phyloP scores from a whole-genome alignment of 179 eudicot species.

The Patellifolia procumbens region DNA sequence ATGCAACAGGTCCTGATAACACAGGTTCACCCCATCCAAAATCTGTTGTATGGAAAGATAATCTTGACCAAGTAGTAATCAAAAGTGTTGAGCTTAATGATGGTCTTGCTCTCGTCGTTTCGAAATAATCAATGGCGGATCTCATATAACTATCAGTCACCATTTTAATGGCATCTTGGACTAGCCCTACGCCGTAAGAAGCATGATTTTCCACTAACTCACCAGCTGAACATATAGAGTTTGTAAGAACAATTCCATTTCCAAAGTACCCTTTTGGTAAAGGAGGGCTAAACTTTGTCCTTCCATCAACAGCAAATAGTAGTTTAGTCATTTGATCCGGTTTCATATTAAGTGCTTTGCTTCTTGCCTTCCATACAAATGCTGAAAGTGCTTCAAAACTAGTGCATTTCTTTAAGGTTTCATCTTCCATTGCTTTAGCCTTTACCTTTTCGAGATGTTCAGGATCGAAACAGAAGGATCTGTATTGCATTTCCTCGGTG shows the following conservation, averaged over 20 bases:
- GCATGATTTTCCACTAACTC: slow-evolving; percentile 43
- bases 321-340: slow-evolving; percentile 50
- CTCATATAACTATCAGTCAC: slow-evolving; percentile 49
- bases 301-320: slow-evolving; percentile 52
- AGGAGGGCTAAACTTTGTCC: slow-evolving; percentile 46
- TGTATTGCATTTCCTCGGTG: slow-evolving; percentile 36
- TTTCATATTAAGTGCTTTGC: slow-evolving; percentile 41
- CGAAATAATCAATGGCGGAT: slow-evolving; percentile 51
- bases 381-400: slow-evolving; percentile 54
- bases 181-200: slow-evolving; percentile 38
- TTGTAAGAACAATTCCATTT: slow-evolving; percentile 55
- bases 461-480: slow-evolving; percentile 45
- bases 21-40: slow-evolving; percentile 64
- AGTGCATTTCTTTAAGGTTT: slow-evolving; percentile 38
- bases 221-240: slow-evolving; percentile 40
- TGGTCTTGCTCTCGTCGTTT: slow-evolving; percentile 47
- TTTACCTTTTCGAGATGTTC: slow-evolving; percentile 41
- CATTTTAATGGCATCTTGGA: slow-evolving; percentile 50
- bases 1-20: slow-evolving; percentile 45
- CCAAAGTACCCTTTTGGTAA: slow-evolving; percentile 57
- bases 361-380: slow-evolving; percentile 55
- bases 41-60: slow-evolving; percentile 48
- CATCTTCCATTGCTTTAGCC: slow-evolving; percentile 43
- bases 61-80: slow-evolving; percentile 55
- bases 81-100: slow-evolving; percentile 42